Base-by-base conservation (phyloP, 2,329 filamentous ascomycete genomes). In the Xylariales sp. region DNA sequence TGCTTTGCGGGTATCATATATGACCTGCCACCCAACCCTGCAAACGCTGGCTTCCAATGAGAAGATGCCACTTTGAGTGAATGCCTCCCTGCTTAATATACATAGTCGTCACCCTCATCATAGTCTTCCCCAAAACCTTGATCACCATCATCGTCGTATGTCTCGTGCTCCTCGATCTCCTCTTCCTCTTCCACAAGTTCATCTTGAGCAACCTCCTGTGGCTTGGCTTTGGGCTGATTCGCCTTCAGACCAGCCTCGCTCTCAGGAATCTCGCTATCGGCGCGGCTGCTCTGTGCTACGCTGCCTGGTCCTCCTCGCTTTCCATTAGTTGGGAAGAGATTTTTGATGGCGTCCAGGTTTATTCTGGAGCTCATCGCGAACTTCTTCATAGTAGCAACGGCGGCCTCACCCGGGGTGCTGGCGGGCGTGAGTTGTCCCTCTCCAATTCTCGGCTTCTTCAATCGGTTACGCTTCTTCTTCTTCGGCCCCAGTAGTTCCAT, bases 351-450 rank as follows among this genome's bases (percentile, higher is more conserved):
- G 40, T 78, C 74, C 60, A 88, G 88, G 52, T 88, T 87, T 57
- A 89, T 85, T 55, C 86, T 82, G 61, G 82, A 85, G 47, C 81
- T 86, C 63, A 81, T 84, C 0, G 76, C 76, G 33, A 83, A 71
- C 11, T 79, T 76, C 59, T 84, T 82, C 57, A 86, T 69, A 50
- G 84, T 82, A 42, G 78, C 75, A 46, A 78, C 71, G 11, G 82
- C 82, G 2, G 84, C 84, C 57, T 88, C 84, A 3, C 75, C 81
- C 0, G 85, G 80, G 1, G 78, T 82, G 20, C 73, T 80, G 12
- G 84, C 84, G 0, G 82, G 79, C 18, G 75, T 79, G 12, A 75
- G 74, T 55, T 84, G 78, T 8, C 80, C 79, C 52, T 84, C 81
- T 18, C 79, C 78, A 53, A 82, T 81, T 14, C 77, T 64, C 2